Percentiles rank a stretch among this genome's conserved stretches.
phyloP scores from a whole-genome alignment of 106 monocot species.

The Platanthera zijinensis region DNA sequence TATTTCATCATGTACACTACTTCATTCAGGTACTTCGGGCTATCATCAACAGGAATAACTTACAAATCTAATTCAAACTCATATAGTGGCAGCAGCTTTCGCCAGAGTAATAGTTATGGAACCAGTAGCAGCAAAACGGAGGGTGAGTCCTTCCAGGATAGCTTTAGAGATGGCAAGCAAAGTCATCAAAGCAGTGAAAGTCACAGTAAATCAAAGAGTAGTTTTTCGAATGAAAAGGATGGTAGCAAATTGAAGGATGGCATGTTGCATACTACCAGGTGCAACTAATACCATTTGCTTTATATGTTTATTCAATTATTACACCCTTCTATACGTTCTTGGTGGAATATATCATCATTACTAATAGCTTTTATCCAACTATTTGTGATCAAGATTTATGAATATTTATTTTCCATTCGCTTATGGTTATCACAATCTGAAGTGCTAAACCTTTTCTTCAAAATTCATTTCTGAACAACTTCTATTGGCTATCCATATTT shows the following conservation, averaged over 20 bases:
- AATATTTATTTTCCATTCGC: no score
- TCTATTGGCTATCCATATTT: no score
- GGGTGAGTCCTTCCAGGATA: conserved; percentile 40
- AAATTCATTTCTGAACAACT: no score
- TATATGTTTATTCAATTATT: background rate
- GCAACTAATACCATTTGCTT: background rate
- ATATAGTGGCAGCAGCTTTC: conserved; percentile 28
- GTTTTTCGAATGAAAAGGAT: conserved; percentile 17
- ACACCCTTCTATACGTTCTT: background rate
- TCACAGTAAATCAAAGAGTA: conserved; percentile 15
- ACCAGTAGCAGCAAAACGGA: conserved; percentile 40
- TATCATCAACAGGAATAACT: conserved; percentile 80
- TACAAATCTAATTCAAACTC: conserved; percentile 67
- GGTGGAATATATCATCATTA: no score
- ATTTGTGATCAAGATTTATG: no score
- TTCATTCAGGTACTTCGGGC: conserved; percentile 71
- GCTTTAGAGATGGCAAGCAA: conserved; percentile 36
- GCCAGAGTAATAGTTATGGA: conserved; percentile 38
- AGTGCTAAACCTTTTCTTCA: no score
- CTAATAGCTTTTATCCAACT: no score
- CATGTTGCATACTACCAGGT: conserved; percentile 17
- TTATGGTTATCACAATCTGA: no score
- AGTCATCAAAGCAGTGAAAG: conserved; percentile 11
- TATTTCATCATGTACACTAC: conserved; percentile 5
- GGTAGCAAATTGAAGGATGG: conserved; percentile 32